These are phyloP conservation scores for Saturnispora gosingensis DNA, from an alignment of 805 yeast genomes.

Conservation along the genomic window DNA sequence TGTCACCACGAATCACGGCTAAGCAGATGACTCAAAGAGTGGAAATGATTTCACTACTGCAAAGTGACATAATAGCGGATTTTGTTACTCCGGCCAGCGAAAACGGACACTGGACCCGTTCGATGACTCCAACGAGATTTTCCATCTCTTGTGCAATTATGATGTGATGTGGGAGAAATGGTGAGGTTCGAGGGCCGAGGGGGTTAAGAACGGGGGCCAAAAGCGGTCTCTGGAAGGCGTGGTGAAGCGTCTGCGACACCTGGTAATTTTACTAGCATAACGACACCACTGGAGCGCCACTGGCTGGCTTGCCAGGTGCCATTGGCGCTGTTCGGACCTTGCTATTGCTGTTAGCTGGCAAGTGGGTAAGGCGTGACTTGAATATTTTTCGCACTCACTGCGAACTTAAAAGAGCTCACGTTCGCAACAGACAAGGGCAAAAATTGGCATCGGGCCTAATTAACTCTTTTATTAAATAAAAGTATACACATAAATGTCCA, in stretches of 20 bases:
- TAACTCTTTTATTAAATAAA: too few species aligned
- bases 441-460: background rate
- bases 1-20: background rate
- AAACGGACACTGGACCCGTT: background rate
- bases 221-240: background rate
- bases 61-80: background rate
- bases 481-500: conserved; percentile 15
- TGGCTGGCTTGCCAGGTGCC: background rate
- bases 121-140: background rate
- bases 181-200: background rate
- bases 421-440: background rate
- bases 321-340: background rate
- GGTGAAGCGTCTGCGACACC: background rate
- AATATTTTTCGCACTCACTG: background rate
- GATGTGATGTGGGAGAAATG: background rate
- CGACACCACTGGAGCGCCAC: background rate
- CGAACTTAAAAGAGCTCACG: background rate
- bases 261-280: too few species aligned
- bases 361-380: background rate
- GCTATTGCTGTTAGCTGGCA: background rate
- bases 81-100: background rate
- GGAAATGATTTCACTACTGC: background rate
- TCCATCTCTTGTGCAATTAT: background rate
- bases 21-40: background rate
- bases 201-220: background rate